Evolutionary conservation across 257 asterid genomes (phyloP).

Genomic region (Solanum medicagineum): DNA sequence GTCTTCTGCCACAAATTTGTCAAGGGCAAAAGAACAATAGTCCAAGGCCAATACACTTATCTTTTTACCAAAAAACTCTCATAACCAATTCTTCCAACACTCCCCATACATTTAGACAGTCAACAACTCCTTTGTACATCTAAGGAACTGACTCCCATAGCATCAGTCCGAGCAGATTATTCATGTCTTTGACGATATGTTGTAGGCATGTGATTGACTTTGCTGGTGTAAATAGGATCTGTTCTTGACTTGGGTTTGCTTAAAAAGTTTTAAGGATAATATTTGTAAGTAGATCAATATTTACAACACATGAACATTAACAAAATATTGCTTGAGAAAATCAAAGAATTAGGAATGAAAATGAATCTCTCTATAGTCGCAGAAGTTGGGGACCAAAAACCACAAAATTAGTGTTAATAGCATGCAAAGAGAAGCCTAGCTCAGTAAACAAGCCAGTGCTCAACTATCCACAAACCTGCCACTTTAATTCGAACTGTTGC

Average conservation of each 20-base stretch:
- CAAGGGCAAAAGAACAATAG: background rate
- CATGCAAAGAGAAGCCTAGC: background rate
- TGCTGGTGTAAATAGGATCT: background rate
- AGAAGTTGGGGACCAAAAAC: background rate
- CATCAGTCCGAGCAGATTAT: background rate
- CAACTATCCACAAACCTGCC: too few relatives aligned
- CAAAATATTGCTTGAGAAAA: background rate
- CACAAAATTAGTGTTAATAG: too few relatives aligned
- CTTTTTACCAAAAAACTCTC: background rate
- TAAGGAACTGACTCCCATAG: too few relatives aligned
- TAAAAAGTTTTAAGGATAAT: background rate
- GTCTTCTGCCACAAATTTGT: background rate
- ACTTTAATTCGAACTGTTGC: too few relatives aligned
- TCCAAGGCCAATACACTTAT: background rate
- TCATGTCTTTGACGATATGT: background rate
- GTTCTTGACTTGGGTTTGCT: background rate
- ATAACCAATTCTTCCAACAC: background rate
- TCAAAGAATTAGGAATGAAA: background rate
- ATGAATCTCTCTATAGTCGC: background rate
- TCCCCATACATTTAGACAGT: too few relatives aligned
- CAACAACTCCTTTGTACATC: too few relatives aligned
- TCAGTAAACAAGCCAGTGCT: background rate
- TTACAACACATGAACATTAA: too few relatives aligned
- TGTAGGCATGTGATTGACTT: too few relatives aligned
- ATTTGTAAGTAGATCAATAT: background rate